Base-by-base conservation (phyloP, 192 early-diverging fungal species). In the Linnemannia zychae region DNA sequence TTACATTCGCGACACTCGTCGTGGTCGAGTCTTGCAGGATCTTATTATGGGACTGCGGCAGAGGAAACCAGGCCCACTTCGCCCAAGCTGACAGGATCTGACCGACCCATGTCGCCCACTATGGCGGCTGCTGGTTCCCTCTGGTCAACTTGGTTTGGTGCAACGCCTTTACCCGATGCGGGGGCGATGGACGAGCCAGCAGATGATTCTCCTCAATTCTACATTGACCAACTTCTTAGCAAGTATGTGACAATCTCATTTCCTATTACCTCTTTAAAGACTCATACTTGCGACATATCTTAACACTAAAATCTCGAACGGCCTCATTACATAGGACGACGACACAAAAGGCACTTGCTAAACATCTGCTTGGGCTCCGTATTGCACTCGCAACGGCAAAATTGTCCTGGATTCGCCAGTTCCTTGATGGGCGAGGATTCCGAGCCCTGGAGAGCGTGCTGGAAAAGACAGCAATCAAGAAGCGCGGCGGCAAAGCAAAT, bases 401-500 rank as follows among this genome's bases (percentile, higher is more conserved):
- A 18, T 22, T 90, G 28, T 86, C 86, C 7, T 92, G 91, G 91
- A 90, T 90, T 20, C 81, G 88, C 17, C 78, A 87, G 67, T 92
- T 92, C 74, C 71, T 92, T 37, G 80, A 87, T 36, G 48, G 70
- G 28, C 60, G 82, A 24, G 91, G 91, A n/a, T 86, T 92, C n/a
- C 48, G 78, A 52, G 90, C 89, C 13, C 48, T 92, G 48, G 91
- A 91, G 67, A 77, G 22, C 63, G 87, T 91, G 1, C 48, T 92
- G 22, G 89, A 92, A 13, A 89, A 84, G 48, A 86, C 79, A 9
- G 50, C 78, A 7, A 79, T 83, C 48, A 81, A 87, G 72, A 87
- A 88, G 75, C 86, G 86, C 68, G 79, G 85, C n/a, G 84, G 75
- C 31, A 78, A 78, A 33, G 50, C 75, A 13, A 74, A 75, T 34